Evolutionary conservation across 768 basidiomycete genomes (phyloP), one percentile per base, ranked within the genome.

Genomic region (Boletus barrowsii): DNA sequence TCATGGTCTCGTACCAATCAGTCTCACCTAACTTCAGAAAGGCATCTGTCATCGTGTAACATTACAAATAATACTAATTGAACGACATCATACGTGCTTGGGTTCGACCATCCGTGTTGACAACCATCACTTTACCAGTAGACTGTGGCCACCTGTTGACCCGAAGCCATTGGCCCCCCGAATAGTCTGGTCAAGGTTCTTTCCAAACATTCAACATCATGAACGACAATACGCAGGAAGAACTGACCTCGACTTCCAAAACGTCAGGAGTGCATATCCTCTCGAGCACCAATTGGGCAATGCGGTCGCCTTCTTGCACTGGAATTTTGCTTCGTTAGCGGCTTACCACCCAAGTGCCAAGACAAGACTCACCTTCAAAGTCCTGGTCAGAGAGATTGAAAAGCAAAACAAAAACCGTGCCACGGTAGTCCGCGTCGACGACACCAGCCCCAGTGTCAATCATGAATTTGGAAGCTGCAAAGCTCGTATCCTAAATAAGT

Each of bases 371-470:
- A 90, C 94, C 86, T 71, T 88, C 75, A 66, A 98, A 99, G 63
- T 98, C 93, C 54, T 83, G 77, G 69, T 97, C 92, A 0, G 88
- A 88, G 52, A 86, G 82, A 68, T 99, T 98, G 82, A 93, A 98
- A 42, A 99, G 78, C 29, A 99, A 77, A 35, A 98, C 91, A 65
- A 88, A 93, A 43, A 99, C 83, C 13, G 84, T 76, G 20, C 97
- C 97, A 49, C 97, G 81, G 72, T 99, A 98, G 70, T 99, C 97
- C 8, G 93, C 91, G 59, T 99, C 97, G 47, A 99, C 83, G 8
- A 99, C 97, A 20, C 96, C 97, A 11, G 97, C 97, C 2, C 97
- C 97, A 1, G 96, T 98, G 67, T 95, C 91, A 54, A 98, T 98
- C 85, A 93, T 93, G 70, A 92, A 94, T 68, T 99, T 99, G 15